These are phyloP conservation scores for Neckera pumila DNA, from an alignment of 225 moss, liverwort and hornwort genomes.

Conservation along the genomic window DNA sequence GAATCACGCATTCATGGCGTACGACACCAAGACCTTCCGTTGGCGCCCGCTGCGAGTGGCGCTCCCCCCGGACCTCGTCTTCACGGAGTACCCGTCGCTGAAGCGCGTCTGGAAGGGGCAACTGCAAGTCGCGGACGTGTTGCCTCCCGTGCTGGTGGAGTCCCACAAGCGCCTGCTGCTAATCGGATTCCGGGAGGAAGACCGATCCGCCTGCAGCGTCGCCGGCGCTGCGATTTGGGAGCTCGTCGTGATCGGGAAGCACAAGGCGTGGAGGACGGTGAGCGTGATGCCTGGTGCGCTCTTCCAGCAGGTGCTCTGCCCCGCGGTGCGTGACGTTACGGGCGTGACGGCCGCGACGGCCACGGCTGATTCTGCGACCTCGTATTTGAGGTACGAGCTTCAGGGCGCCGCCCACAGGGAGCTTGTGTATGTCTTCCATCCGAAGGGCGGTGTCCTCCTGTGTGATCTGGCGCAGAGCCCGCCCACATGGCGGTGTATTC, in stretches of 20 bases:
- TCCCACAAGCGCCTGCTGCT: slow-evolving; percentile 15
- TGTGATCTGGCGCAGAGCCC: slow-evolving; percentile 6
- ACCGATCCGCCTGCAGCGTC: background rate
- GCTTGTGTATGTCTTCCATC: slow-evolving; percentile 15
- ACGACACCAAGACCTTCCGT: slow-evolving; percentile 4
- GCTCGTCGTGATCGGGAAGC: background rate
- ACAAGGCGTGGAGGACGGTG: slow-evolving; percentile 8
- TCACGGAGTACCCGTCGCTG: slow-evolving; percentile 35
- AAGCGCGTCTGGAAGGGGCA: slow-evolving; percentile 24
- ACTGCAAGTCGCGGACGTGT: slow-evolving; percentile 2
- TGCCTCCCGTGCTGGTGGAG: slow-evolving; percentile 38
- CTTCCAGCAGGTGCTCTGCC: slow-evolving; percentile 9
- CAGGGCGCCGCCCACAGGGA: slow-evolving; percentile 14
- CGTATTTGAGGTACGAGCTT: slow-evolving; percentile 14
- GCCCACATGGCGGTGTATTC: slow-evolving; percentile 16
- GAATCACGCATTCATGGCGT: slow-evolving; percentile 26
- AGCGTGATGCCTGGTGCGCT: slow-evolving; percentile 5
- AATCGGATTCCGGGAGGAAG: slow-evolving; percentile 18
- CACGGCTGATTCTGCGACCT: background rate
- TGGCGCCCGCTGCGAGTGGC: slow-evolving; percentile 28
- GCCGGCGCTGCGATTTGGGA: slow-evolving; percentile 28
- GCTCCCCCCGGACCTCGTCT: slow-evolving; percentile 18
- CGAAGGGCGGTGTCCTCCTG: background rate
- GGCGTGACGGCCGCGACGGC: background rate
- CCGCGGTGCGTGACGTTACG: background rate